Conservation (phyloP, 1,284 basidiomycete species). For the Crepidotus sp. region DNA sequence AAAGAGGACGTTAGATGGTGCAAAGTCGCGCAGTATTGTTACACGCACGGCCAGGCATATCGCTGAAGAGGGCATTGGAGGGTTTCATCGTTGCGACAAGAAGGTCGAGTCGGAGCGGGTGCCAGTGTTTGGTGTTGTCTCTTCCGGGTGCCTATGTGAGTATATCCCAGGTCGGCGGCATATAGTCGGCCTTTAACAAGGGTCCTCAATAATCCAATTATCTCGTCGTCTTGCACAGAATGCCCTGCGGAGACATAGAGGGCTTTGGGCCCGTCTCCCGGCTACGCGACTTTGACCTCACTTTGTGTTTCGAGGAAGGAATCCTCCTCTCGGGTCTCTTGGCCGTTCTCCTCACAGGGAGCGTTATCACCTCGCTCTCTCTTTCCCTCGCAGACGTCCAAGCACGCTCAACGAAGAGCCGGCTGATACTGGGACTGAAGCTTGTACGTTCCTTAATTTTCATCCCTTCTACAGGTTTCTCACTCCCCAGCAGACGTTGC, state of each 20-base stretch:
- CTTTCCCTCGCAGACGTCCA: constrained; percentile 20
- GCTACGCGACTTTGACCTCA: constrained; percentile 66
- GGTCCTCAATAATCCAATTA: no score
- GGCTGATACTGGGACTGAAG: constrained; percentile 48
- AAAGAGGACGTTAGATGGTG: neutral
- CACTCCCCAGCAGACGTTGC: constrained; percentile 32
- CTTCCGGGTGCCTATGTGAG: no score
- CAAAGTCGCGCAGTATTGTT: neutral
- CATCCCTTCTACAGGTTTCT: neutral
- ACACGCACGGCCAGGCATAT: constrained; percentile 73
- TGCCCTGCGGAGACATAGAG: no score
- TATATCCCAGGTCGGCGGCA: no score
- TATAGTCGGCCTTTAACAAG: no score
- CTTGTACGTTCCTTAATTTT: constrained; percentile 39
- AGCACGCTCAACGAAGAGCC: constrained; percentile 32
- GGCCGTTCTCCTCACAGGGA: constrained; percentile 13
- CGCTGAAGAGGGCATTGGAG: constrained; percentile 48
- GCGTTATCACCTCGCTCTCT: constrained; percentile 9
- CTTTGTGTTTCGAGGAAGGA: constrained; percentile 77
- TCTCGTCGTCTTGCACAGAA: no score
- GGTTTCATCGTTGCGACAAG: constrained; percentile 49
- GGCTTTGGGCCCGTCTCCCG: constrained; percentile 60
- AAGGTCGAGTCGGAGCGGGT: no score
- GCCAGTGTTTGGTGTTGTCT: no score
- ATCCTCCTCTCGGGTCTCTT: constrained; percentile 43